Base-by-base conservation (phyloP, 2,329 filamentous ascomycete genomes). In the Penicillium glabrum region DNA sequence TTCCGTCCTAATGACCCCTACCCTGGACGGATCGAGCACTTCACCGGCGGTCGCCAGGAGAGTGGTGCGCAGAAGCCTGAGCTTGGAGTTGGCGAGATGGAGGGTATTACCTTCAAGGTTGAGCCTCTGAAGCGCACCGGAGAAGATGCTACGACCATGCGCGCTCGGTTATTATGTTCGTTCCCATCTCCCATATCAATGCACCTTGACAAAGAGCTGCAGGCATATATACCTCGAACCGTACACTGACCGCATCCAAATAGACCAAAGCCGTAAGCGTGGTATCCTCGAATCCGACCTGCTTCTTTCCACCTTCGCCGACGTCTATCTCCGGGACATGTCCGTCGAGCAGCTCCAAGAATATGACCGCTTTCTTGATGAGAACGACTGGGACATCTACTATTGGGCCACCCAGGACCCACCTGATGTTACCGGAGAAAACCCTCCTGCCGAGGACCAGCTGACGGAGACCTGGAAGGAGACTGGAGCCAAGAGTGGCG, bases 331-430 rank as follows among this genome's bases (percentile, higher is more conserved):
- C 23, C 80, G 82, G 44, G 79, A 79, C 59, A 96, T 99, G 90
- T 85, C 84, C 1, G 75, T 80, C 6, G 76, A 81, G 50, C 89
- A 96, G 71, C 86, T 98, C 66, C 77, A 84, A 67, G 86, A 96
- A 76, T 98, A 95, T 80, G 93, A 98, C 74, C 80, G 83, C 27
- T 96, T 99, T 80, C 86, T 99, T 55, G 95, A 99, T 76, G 95
- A 99, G 79, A 99, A 99, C 77, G 95, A 99, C 80, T 99, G 95
- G 95, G 95, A 99, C 74, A 97, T 99, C 60, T 99, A 99, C 82
- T 99, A 99, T 83, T 99, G 95, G 95, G 91, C 90, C 3, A 99
- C 95, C 16, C 95, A 99, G 76, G 87, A 91, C 66, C 82, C 88
- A 6, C 70, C 71, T 1, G 70, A 75, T 27, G 67, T 61, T 0